Evolutionary conservation across 768 basidiomycete genomes (phyloP).

Genomic region (Pisolithus tinctorius): DNA sequence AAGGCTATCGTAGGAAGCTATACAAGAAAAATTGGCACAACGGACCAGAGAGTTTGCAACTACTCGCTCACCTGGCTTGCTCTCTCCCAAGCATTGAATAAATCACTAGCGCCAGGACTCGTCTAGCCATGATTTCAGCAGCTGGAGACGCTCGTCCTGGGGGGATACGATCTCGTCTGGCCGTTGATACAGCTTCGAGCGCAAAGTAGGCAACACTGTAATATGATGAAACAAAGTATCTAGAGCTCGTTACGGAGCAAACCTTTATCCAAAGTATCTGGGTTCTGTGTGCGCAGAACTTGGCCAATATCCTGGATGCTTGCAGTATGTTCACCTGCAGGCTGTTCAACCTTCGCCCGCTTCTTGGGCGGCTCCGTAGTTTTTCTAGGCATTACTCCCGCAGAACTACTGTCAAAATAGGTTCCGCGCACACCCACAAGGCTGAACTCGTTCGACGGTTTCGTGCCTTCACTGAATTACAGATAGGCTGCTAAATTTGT

Average conservation of each 20-base stretch:
- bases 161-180: conserved; percentile 43
- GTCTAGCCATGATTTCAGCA: conserved; percentile 61
- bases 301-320: conserved; percentile 19
- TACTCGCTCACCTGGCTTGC: conserved; percentile 39
- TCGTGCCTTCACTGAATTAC: background rate
- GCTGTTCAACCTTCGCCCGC: conserved; percentile 14
- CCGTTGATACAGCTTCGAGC: conserved; percentile 57
- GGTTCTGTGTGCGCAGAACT: conserved; percentile 12
- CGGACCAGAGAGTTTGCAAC: background rate
- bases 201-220: conserved; percentile 43
- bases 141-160: conserved; percentile 52
- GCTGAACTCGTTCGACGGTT: background rate
- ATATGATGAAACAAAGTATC: background rate
- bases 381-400: conserved; percentile 11
- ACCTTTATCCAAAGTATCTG: conserved; percentile 19
- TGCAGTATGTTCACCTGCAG: background rate
- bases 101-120: conserved; percentile 47
- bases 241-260: background rate
- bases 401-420: background rate
- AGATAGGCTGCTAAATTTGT: background rate
- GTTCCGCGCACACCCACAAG: background rate
- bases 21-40: background rate
- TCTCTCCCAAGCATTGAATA: conserved; percentile 59
- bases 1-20: conserved; percentile 39
- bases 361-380: conserved; percentile 13